Conservation (phyloP, 2,329 filamentous ascomycete species). For the Dichotomopilus funicola region DNA sequence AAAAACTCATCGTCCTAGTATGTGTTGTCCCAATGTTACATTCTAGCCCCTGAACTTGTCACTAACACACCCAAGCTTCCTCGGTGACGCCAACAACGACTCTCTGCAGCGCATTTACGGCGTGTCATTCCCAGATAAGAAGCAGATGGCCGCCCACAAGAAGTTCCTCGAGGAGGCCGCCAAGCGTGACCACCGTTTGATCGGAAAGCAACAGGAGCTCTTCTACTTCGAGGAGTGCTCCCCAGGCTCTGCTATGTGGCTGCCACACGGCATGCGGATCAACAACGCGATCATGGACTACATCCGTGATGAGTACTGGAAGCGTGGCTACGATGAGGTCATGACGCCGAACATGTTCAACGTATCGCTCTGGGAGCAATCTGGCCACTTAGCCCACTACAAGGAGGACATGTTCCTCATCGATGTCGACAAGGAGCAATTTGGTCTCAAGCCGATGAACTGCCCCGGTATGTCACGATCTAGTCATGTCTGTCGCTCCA, state of each 20-base stretch:
- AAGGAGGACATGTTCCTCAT: constrained; percentile 85
- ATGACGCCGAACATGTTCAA: constrained; percentile 97
- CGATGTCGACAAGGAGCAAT: constrained; percentile 72
- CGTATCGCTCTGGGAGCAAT: constrained; percentile 84
- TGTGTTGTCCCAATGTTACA: neutral
- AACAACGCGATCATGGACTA: constrained; percentile 83
- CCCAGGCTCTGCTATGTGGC: constrained; percentile 87
- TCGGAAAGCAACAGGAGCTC: constrained; percentile 91
- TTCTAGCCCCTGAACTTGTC: neutral
- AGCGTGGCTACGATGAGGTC: constrained; percentile 90
- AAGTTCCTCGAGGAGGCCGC: constrained; percentile 97
- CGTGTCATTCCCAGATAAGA: constrained; percentile 93
- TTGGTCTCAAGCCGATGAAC: constrained; percentile 88
- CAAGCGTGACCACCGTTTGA: constrained; percentile 89
- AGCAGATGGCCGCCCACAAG: constrained; percentile 85
- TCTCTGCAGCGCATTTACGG: constrained; percentile 95
- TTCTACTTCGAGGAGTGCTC: constrained; percentile 95
- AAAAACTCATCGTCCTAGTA: constrained; percentile 47
- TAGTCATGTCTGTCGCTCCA: neutral
- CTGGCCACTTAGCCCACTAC: constrained; percentile 91
- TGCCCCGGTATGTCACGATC: constrained; percentile 51
- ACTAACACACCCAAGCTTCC: constrained; percentile 61
- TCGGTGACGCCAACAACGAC: constrained; percentile 89
- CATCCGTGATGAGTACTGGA: constrained; percentile 82
- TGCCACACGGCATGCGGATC: constrained; percentile 87